phyloP scores from a whole-genome alignment of 129 eudicot genomes.

The Heracleum sosnowskyi region DNA sequence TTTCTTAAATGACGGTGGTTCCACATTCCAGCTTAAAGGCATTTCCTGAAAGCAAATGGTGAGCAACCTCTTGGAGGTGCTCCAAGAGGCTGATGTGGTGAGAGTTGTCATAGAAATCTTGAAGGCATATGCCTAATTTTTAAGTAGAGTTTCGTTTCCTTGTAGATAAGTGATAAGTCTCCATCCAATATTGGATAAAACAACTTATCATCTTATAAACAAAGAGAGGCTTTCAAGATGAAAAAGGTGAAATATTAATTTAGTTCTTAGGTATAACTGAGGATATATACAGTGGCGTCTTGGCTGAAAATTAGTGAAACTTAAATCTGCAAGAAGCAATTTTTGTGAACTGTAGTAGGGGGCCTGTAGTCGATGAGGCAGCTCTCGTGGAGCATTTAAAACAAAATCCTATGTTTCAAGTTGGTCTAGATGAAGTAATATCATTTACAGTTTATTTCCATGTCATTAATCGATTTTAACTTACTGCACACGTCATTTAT shows the following conservation, averaged over 20 bases:
- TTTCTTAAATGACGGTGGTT: neutral
- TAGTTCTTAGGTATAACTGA: neutral
- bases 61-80: slow-evolving; percentile 83
- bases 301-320: slow-evolving; percentile 10
- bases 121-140: neutral
- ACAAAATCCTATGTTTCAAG: slow-evolving; percentile 90
- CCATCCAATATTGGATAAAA: slow-evolving; percentile 83
- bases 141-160: neutral
- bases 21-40: slow-evolving; percentile 72
- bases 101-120: neutral
- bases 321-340: slow-evolving; percentile 62
- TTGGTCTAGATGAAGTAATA: slow-evolving; percentile 97
- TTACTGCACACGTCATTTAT: neutral
- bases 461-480: neutral
- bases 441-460: neutral
- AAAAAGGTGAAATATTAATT: slow-evolving; percentile 55
- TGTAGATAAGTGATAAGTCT: slow-evolving; percentile 96
- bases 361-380: slow-evolving; percentile 88
- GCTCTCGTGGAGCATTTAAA: slow-evolving; percentile 92
- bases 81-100: slow-evolving; percentile 81
- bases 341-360: slow-evolving; percentile 88
- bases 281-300: neutral
- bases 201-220: slow-evolving; percentile 90
- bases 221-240: slow-evolving; percentile 64
- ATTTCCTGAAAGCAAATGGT: slow-evolving; percentile 87